A percentile compares a stretch with the other conserved stretches of the same genome.
Conservation (phyloP, 441 rosid genomes). For the Arabidopsis hybrid region DNA sequence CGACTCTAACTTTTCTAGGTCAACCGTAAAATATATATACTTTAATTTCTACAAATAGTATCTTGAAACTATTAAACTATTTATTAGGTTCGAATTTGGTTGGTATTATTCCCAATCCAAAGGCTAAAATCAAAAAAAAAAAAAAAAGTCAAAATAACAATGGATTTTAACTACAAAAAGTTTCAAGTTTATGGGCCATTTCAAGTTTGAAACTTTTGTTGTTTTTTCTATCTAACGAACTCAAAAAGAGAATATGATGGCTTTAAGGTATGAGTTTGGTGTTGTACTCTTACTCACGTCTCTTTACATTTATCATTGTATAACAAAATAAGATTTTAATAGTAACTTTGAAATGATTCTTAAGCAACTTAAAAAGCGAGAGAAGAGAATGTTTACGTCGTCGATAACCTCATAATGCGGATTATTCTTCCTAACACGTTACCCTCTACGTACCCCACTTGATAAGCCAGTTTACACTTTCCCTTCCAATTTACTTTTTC, state of each 20-base stretch:
- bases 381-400: slow-evolving; percentile 43
- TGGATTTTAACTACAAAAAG: neutral
- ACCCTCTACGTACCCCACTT: slow-evolving; percentile 20
- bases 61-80: neutral
- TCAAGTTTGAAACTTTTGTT: neutral
- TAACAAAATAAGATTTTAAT: too few species aligned
- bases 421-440: slow-evolving; percentile 39
- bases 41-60: neutral
- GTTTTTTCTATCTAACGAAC: slow-evolving; percentile 25
- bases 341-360: slow-evolving; percentile 39
- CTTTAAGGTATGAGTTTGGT: slow-evolving; percentile 47
- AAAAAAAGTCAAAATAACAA: neutral
- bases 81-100: slow-evolving; percentile 12
- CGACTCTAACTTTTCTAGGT: slow-evolving; percentile 3
- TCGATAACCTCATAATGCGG: slow-evolving; percentile 37
- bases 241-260: slow-evolving; percentile 35
- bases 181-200: neutral
- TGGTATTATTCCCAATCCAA: slow-evolving; percentile 3
- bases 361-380: slow-evolving; percentile 39
- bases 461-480: slow-evolving; percentile 30
- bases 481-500: slow-evolving; percentile 23
- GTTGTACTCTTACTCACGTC: slow-evolving; percentile 44
- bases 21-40: neutral
- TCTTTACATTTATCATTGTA: slow-evolving; percentile 30
- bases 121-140: neutral